phyloP scores from a whole-genome alignment of 208 protist genomes.

The Perkinsela sp. region DNA sequence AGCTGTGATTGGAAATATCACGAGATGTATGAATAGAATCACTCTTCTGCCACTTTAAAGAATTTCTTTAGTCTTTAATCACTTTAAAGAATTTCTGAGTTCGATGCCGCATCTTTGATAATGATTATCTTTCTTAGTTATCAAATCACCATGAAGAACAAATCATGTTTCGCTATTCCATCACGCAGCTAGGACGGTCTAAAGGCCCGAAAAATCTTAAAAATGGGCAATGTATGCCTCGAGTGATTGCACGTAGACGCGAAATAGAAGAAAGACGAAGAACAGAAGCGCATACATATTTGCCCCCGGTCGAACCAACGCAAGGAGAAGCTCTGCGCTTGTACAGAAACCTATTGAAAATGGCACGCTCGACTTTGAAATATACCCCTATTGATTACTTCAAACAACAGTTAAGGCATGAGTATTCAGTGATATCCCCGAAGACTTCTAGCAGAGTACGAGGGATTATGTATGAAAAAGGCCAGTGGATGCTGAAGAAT shows the following conservation, averaged over 20 bases:
- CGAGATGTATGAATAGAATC: too few relatives aligned
- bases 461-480: constrained; percentile 63
- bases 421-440: constrained; percentile 52
- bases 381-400: constrained; percentile 16
- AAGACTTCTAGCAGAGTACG: constrained; percentile 48
- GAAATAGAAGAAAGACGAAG: neutral
- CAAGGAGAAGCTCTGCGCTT: neutral
- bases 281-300: neutral
- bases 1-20: too few relatives aligned
- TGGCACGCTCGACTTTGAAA: neutral
- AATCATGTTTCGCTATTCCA: too few relatives aligned
- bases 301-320: neutral
- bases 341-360: neutral
- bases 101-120: too few relatives aligned
- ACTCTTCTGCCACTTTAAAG: too few relatives aligned
- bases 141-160: too few relatives aligned
- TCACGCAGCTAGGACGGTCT: neutral
- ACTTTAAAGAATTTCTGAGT: too few relatives aligned
- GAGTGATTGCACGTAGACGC: neutral
- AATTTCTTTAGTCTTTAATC: too few relatives aligned
- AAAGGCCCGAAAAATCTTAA: neutral
- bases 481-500: constrained; percentile 36
- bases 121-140: too few relatives aligned
- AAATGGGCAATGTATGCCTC: neutral
- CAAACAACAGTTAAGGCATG: constrained; percentile 23